Evolutionary conservation across 257 asterid species (phyloP), one percentile per base, ranked within the genome.

Genomic region (Penstemon davidsonii): DNA sequence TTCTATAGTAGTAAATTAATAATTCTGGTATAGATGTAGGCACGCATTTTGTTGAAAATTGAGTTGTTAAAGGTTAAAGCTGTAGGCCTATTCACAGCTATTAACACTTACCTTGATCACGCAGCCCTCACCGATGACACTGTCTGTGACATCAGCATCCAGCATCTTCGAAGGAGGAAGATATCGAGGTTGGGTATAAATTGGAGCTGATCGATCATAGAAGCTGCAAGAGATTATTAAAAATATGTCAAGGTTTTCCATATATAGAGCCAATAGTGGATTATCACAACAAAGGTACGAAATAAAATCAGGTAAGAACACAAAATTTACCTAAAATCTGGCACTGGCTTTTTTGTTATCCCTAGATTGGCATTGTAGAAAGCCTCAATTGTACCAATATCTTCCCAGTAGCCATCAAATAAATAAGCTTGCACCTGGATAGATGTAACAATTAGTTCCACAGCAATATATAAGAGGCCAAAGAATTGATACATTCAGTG

Each of bases 361-460:
- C 98, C 96, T 47, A 92, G 79, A 81, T 92, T 92, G 60, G 98
- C 98, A 76, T 92, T 92, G 76, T 92, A 92, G 80, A 92, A 92
- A 71, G 98, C 98, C 82, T 92, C 98, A 74, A 92, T 92, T 12
- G 98, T 92, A 68, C 98, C 98, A 76, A 92, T 92, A 76, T 92
- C 98, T 81, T 92, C 98, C 98, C 96, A 92, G 82, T 92, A 92
- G 72, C 98, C 98, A 73, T 92, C 96, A 75, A 81, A 92, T 74
- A 92, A 78, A 81, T 92, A 86, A 59, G 98, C 98, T 86, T 92
- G 98, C 71, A 92, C 98, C 98, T 92, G 68, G 4, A 64, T 4
- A 41, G 55, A 67, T 15, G 60, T 15, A 25, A 47, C 59, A 42
- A 69, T 69, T 66, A 72, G 54, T 64, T 55, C 72, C 1, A 69